Evolutionary conservation across 306 rosid genomes (phyloP), one percentile per base, ranked within the genome.

Genomic region (Cucumis cinereus): DNA sequence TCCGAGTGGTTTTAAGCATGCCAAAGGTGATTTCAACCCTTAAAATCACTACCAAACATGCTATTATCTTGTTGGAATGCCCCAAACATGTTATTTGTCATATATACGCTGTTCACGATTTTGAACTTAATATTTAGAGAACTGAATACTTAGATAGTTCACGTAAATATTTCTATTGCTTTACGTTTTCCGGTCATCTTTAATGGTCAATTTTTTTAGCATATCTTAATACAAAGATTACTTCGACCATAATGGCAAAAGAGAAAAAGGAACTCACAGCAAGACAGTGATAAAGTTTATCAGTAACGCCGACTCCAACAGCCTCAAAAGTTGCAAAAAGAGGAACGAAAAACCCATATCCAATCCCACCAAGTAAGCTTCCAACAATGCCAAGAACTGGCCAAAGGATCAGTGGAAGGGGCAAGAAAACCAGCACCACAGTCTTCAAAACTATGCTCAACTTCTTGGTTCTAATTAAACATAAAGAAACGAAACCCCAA

Each of bases 301-400:
- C 77, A 5, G 66, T 24, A 33, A 85, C 76, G 76, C 64, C 81
- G 67, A 50, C 79, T 33, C 91, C 93, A n/a, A 87, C 84, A 7
- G 92, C 92, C 83, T 89, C 92, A 84, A 92, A 89, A 77, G 96
- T 92, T 64, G 90, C 87, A 79, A 90, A 79, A 80, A 92, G 88
- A 43, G 98, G 98, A 76, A 83, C 56, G 58, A 92, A 90, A 57
- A 87, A 49, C 7, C 96, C 98, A 80, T 87, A 92, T 85, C 92
- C 98, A 28, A 92, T 72, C 82, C 93, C 98, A 57, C 90, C 92
- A 59, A 92, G 83, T 67, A 90, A 36, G 81, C 96, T 90, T 70
- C 89, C 90, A 79, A 77, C 61, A 79, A 89, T 49, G 36, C 96
- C 93, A 77, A 86, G 23, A 64, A 81, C 54, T 20, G 93, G 93